These are phyloP conservation scores for Candida freyschussii DNA, from an alignment of 1,139 yeast species.

Conservation along the genomic window DNA sequence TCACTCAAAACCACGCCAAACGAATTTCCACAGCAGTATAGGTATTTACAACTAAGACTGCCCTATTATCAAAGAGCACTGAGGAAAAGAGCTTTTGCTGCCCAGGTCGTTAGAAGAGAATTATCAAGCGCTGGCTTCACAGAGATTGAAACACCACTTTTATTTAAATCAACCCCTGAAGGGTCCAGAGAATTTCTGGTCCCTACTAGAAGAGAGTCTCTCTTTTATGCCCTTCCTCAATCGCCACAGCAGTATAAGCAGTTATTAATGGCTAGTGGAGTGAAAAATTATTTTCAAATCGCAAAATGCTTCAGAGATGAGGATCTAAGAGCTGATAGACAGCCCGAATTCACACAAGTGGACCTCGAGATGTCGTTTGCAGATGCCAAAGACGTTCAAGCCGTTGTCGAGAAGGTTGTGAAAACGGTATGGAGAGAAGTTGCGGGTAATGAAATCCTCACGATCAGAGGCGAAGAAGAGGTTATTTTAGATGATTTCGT, in stretches of 20 bases:
- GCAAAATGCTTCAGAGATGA: constrained; percentile 96
- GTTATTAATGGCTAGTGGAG: constrained; percentile 89
- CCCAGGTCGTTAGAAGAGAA: constrained; percentile 47
- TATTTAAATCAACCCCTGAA: constrained; percentile 95
- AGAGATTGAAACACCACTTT: constrained; percentile 88
- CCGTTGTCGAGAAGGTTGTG: constrained; percentile 58
- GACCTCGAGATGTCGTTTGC: constrained; percentile 93
- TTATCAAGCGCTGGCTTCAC: constrained; percentile 51
- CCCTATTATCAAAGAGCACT: constrained; percentile 56
- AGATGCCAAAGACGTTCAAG: constrained; percentile 59
- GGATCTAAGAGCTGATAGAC: constrained; percentile 90
- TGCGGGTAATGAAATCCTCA: constrained; percentile 19
- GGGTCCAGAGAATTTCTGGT: constrained; percentile 96
- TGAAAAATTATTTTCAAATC: constrained; percentile 78
- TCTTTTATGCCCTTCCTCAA: constrained; percentile 89
- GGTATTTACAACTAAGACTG: constrained; percentile 75
- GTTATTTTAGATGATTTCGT: constrained; percentile 32
- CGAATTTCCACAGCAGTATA: constrained; percentile 68
- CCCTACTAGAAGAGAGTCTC: constrained; percentile 65
- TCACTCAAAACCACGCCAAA: constrained; percentile 47
- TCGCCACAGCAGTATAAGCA: constrained; percentile 98
- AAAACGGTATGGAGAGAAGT: constrained; percentile 51
- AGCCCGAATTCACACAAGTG: constrained; percentile 94
- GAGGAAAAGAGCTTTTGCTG: constrained; percentile 55
- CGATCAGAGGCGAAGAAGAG: constrained; percentile 24